Conservation (phyloP, 176 grass and related monocot genomes). For the Saccharum officinarum region DNA sequence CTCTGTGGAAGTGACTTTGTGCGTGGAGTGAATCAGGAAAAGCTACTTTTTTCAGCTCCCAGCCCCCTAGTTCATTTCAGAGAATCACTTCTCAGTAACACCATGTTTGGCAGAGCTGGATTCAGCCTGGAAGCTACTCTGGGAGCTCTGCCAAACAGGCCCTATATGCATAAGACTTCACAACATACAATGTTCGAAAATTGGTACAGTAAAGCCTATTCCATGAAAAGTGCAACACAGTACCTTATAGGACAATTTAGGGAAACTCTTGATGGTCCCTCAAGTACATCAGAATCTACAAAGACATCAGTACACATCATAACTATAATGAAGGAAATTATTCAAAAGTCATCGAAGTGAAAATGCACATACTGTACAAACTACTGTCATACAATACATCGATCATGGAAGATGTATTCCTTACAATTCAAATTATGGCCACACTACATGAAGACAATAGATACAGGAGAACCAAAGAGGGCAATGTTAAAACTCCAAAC, state of each 20-base stretch:
- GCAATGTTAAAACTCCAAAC: background rate
- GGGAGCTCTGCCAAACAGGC: background rate
- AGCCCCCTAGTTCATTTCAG: background rate
- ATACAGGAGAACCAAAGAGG: background rate
- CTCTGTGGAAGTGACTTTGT: background rate
- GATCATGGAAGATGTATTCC: background rate
- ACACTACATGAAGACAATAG: background rate
- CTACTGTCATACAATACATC: background rate
- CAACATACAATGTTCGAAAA: slow-evolving; percentile 22
- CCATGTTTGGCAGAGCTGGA: background rate
- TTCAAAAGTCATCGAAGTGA: background rate
- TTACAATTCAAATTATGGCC: background rate
- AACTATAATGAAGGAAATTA: background rate
- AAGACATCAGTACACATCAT: background rate
- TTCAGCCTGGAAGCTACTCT: background rate
- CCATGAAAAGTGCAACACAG: slow-evolving; percentile 25
- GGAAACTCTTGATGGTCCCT: slow-evolving; percentile 91
- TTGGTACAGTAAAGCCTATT: background rate
- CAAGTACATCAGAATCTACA: slow-evolving; percentile 86
- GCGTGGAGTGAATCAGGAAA: background rate
- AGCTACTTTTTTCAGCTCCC: background rate
- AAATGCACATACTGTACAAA: background rate
- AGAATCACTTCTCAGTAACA: background rate
- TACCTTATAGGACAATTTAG: slow-evolving; percentile 99
- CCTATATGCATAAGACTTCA: background rate